Percentiles rank a stretch among this genome's conserved stretches.
phyloP scores from a whole-genome alignment of 1,139 yeast species.

The Kodamaea arcana region DNA sequence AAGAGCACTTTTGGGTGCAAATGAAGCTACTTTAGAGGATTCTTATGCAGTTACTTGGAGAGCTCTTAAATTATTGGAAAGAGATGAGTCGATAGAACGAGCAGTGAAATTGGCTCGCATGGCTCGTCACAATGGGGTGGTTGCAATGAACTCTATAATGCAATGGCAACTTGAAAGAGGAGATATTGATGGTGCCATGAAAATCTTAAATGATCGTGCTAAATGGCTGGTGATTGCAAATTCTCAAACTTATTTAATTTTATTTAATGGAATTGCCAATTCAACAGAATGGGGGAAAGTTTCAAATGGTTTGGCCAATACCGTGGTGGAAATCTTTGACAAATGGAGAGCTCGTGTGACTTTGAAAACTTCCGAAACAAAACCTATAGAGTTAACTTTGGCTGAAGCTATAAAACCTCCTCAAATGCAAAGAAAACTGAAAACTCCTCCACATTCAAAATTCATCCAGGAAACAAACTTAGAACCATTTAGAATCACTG shows the following conservation, averaged over 20 bases:
- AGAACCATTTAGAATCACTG: slow-evolving; percentile 6
- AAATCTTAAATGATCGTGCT: slow-evolving; percentile 48
- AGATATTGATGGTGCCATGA: slow-evolving; percentile 43
- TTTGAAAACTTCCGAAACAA: slow-evolving; percentile 1
- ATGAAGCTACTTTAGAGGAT: slow-evolving; percentile 52
- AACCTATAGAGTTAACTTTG: slow-evolving; percentile 2
- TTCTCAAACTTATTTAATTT: slow-evolving; percentile 50
- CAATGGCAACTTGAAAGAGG: slow-evolving; percentile 42
- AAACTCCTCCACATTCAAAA: slow-evolving; percentile 2
- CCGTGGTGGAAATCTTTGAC: slow-evolving; percentile 24
- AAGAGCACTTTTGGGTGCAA: slow-evolving; percentile 53
- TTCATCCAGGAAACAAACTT: slow-evolving; percentile 3
- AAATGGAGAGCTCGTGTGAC: slow-evolving; percentile 9
- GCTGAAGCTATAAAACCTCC: slow-evolving; percentile 1
- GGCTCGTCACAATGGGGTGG: slow-evolving; percentile 48
- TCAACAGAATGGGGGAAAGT: slow-evolving; percentile 33
- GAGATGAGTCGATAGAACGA: slow-evolving; percentile 43
- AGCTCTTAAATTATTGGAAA: slow-evolving; percentile 44
- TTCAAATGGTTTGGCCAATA: slow-evolving; percentile 18
- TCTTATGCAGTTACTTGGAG: slow-evolving; percentile 52
- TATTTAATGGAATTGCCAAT: slow-evolving; percentile 56
- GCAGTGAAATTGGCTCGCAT: slow-evolving; percentile 52
- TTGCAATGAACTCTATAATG: slow-evolving; percentile 58
- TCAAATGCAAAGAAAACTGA: slow-evolving; percentile 1
- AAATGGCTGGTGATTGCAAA: slow-evolving; percentile 57